These are phyloP conservation scores for Selenicereus undatus DNA, from an alignment of 148 eudicot species.

Conservation along the genomic window DNA sequence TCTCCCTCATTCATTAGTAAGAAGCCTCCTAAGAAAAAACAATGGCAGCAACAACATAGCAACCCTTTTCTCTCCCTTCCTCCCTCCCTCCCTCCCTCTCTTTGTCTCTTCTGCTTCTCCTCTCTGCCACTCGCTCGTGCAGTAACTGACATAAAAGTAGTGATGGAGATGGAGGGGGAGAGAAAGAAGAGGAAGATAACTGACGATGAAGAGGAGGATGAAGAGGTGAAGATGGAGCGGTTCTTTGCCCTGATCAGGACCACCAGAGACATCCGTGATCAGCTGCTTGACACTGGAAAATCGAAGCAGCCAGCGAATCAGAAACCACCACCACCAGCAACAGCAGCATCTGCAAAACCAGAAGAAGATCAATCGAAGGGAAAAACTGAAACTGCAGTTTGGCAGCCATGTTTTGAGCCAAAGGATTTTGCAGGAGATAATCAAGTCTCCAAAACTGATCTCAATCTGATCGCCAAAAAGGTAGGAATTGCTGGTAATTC, in stretches of 20 bases:
- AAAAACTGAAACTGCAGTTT: conserved; percentile 10
- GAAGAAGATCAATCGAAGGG: neutral
- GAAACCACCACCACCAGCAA: neutral
- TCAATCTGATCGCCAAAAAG: neutral
- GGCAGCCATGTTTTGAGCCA: conserved; percentile 7
- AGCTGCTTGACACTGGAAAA: conserved; percentile 9
- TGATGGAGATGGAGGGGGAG: conserved; percentile 17
- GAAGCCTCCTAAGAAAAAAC: neutral
- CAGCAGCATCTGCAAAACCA: neutral
- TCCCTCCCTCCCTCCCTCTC: neutral
- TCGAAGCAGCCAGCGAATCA: neutral
- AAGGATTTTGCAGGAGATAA: conserved; percentile 15
- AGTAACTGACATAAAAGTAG: too few relatives aligned
- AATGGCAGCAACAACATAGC: neutral
- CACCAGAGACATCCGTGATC: conserved; percentile 26
- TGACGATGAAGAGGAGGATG: conserved; percentile 10
- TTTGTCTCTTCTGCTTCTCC: neutral
- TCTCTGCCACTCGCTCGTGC: too few relatives aligned
- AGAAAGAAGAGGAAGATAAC: conserved; percentile 12
- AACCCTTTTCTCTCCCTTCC: neutral
- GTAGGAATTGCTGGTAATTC: neutral
- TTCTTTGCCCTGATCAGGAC: conserved; percentile 29
- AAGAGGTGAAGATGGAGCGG: conserved; percentile 28
- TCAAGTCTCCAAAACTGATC: neutral
- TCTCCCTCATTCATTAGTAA: neutral